Evolutionary conservation across 2,329 filamentous ascomycete genomes (phyloP), one percentile per base, ranked within the genome.

Genomic region (Cryphonectria nitschkei): DNA sequence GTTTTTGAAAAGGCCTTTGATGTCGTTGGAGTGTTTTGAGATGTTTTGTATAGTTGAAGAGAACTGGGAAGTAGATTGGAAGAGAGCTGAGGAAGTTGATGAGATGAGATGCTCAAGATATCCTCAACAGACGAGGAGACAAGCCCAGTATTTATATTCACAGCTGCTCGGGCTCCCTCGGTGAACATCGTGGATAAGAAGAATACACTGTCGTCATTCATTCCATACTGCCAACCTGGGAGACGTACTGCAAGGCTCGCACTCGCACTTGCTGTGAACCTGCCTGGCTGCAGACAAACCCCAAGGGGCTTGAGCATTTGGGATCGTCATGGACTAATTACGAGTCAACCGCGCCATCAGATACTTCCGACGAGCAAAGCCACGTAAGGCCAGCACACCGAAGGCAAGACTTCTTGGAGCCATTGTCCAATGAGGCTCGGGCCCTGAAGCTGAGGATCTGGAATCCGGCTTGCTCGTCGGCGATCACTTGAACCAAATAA

Each of bases 301-400:
- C 54, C 54, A 13, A 39, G 7, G 46, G 46, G 19, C 46, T n/a
- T 50, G 46, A n/a, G 26, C 32, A 37, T 34, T 9, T 39, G 2
- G 19, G 58, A 61, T 37, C 58, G 58, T 61, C 58, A 61, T 61
- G 22, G 58, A 39, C 58, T n/a, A 39, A 61, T 34, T n/a, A 39
- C 32, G 58, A 61, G 58, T 61, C 58, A 14, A 39, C 16, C 58
- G 22, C 9, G 58, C 58, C 22, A 61, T n/a, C 58, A 37, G 16
- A 39, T 2, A 19, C 54, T 61, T 26, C 34, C 58, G 39, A 22
- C 34, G 29, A 39, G 34, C 58, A 61, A 19, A 13, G 58, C 58
- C 58, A 61, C 34, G 32, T 39, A n/a, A 37, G 34, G 58, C 58
- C 39, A 61, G 22, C 32, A 61, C 16, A n/a, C 19, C 34, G 8